Evolutionary conservation across 129 eudicot species (phyloP).

Genomic region (Flaveria bidentis): DNA sequence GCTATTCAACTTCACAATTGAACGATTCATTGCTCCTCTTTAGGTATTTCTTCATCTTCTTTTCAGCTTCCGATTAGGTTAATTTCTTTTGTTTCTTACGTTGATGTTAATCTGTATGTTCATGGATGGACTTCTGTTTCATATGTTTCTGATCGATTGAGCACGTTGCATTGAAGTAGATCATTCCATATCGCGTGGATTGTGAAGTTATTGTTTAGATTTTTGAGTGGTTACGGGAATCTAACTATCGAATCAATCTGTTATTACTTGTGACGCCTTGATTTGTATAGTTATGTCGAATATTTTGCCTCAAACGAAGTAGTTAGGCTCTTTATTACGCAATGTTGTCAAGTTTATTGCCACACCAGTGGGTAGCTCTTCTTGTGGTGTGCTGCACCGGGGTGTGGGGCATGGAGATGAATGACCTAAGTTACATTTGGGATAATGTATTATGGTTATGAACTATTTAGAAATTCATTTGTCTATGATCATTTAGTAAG

Average conservation of each 20-base stretch:
- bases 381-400: not conserved
- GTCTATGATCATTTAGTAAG: too few relatives aligned
- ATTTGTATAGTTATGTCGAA: not conserved
- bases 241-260: not conserved
- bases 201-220: not conserved
- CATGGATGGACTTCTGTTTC: not conserved
- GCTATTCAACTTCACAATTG: not conserved
- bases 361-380: not conserved
- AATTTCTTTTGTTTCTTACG: not conserved
- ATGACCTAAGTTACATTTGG: not conserved
- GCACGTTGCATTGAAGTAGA: not conserved
- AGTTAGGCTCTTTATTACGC: not conserved
- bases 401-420: not conserved
- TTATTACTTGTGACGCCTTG: not conserved
- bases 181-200: not conserved
- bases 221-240: not conserved
- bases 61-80: not conserved
- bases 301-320: not conserved
- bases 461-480: not conserved
- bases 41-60: not conserved
- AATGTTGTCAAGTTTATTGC: not conserved
- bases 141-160: slow-evolving; percentile 10
- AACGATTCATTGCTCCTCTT: not conserved
- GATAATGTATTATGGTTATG: not conserved
- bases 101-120: not conserved